Base-by-base conservation (phyloP, 2,329 filamentous ascomycete species). In the Parascedosporium putredinis region DNA sequence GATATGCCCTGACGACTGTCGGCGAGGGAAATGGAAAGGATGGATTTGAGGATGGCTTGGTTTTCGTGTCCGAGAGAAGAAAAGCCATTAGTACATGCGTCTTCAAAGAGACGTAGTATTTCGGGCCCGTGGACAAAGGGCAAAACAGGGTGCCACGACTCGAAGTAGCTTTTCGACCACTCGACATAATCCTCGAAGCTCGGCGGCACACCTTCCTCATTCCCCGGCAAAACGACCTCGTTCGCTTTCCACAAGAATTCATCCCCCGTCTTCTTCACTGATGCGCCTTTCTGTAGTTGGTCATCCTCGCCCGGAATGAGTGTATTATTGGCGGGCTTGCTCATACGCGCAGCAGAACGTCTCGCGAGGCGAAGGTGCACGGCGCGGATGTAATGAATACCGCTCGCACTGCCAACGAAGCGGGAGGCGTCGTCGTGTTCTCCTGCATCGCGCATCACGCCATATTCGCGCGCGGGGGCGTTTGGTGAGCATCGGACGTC, bases 241-340 rank as follows among this genome's bases (percentile, higher is more conserved):
- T 69, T 55, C 0, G 59, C 46, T 20, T 62, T 62, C 62, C 68
- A 71, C 0, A 71, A 36, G 49, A 57, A 52, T 54, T 58, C 16
- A 55, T 61, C 22, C 61, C 55, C 38, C 52, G 34, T 53, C 54
- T 16, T 62, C 54, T 62, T 62, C 25, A 38, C 34, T 5, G 45
- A 33, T 12, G 25, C 27, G 7, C 45, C 31, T 14, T 22, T 14
- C 16, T 57, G 55, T 4, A 75, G 59, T 38, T 73, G 72, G 51
- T 79, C 76, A 53, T 79, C 76, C 55, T 80, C 76, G 1, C 76
- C 76, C 0, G 76, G 76, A 3, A 79, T 74, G 7, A 77, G 65
- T 67, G 55, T 47, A 18, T 60, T 61, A 49, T 47, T 48, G 60
- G 57, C 34, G 34, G 34, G 16, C 34, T 38, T n/a, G 34, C 29